A percentile compares a stretch with the other conserved stretches of the same genome.
phyloP scores from a whole-genome alignment of 2,329 filamentous ascomycete species.

The Beauveria rudraprayagi region DNA sequence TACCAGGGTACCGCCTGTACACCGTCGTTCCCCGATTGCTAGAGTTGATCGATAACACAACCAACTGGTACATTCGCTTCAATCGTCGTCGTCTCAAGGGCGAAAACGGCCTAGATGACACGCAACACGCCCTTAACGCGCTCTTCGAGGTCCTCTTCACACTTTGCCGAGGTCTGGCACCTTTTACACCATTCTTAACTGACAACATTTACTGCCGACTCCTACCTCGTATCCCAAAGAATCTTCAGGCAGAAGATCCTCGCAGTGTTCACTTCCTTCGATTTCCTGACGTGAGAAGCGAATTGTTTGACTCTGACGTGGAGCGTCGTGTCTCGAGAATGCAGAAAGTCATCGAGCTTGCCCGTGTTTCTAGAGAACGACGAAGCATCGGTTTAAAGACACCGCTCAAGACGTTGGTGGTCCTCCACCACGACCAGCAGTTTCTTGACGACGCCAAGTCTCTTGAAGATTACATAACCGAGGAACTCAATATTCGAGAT shows the following conservation, averaged over 20 bases:
- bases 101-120: constrained; percentile 78
- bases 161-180: constrained; percentile 77
- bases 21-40: constrained; percentile 84
- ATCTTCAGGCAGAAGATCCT: constrained; percentile 59
- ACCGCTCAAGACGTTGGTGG: constrained; percentile 79
- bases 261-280: constrained; percentile 87
- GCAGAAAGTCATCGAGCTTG: constrained; percentile 93
- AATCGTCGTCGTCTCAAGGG: constrained; percentile 89
- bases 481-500: constrained; percentile 86
- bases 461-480: constrained; percentile 77
- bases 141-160: constrained; percentile 91
- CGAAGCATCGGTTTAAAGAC: constrained; percentile 81
- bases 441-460: constrained; percentile 84
- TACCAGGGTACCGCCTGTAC: constrained; percentile 63
- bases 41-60: constrained; percentile 82
- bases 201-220: constrained; percentile 89
- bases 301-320: constrained; percentile 78
- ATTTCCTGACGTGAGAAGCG: constrained; percentile 81
- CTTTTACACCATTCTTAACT: constrained; percentile 91
- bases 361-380: constrained; percentile 76
- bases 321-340: constrained; percentile 83
- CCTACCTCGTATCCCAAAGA: constrained; percentile 70
- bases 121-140: constrained; percentile 83
- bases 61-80: constrained; percentile 98
- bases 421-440: constrained; percentile 74